Evolutionary conservation across 2,329 filamentous ascomycete species (phyloP), one percentile per base, ranked within the genome.

Genomic region (Neopestalotiopsis sp.): DNA sequence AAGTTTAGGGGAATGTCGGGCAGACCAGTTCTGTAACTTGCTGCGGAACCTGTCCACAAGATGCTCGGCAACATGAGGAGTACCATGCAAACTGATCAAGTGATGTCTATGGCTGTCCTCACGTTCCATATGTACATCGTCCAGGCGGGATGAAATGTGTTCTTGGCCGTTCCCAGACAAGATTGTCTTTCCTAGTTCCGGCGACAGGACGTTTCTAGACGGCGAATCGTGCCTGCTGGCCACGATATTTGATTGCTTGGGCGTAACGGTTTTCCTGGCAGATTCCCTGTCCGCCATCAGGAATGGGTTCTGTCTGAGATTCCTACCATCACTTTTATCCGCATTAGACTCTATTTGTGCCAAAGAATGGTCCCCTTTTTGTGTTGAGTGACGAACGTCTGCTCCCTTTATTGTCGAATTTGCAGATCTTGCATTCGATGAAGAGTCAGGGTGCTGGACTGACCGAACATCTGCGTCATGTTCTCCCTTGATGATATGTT

Each of bases 61-160:
- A 59, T 81, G 78, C 59, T 80, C 77, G 59, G 78, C 72, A 67
- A 79, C 78, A 69, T 81, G 80, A 38, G 77, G 75, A 20, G 76
- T 72, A 61, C 74, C 74, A 65, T 80, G 75, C 4, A 83, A 75
- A 30, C 78, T 77, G 52, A 79, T 71, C 7, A 78, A 76, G 69
- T 81, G 72, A 67, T 75, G 75, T 38, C 68, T 69, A 67, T 75
- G 73, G 28, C 69, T 42, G 20, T 56, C 66, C 32, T 72, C 14
- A 34, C 70, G 62, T 32, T 67, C 40, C 4, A 20, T 57, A 58
- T 66, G 67, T 13, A 52, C 49, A 12, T 65, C 40, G 9, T 52
- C 69, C 60, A 69, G 28, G 40, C 34, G 60, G 28, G 68, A 59
- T 12, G 52, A 60, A 14, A 66, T 28, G 32, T 70, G 64, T 24